phyloP scores from a whole-genome alignment of 257 asterid genomes.

The Gentiana dahurica region DNA sequence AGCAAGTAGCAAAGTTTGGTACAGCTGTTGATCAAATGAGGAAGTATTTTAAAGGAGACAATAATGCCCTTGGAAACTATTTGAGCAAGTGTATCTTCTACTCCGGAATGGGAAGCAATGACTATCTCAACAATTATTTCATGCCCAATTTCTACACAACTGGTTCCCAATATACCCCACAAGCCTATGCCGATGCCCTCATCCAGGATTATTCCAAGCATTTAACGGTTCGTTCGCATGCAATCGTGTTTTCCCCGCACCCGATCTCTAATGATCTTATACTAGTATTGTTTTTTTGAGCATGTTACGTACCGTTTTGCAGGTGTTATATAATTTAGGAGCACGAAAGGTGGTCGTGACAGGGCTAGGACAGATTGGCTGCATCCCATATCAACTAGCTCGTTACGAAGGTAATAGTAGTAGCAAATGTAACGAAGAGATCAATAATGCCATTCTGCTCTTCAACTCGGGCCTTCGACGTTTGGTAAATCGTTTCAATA shows the following conservation, averaged over 20 bases:
- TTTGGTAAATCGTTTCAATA: constrained; percentile 50
- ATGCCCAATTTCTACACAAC: constrained; percentile 68
- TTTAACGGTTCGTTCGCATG: constrained; percentile 26
- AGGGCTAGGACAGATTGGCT: constrained; percentile 67
- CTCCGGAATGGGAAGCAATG: constrained; percentile 89
- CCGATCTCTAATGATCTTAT: too few species aligned
- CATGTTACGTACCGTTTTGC: not conserved
- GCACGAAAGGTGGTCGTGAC: constrained; percentile 74
- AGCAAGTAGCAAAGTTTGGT: constrained; percentile 58
- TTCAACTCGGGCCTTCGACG: constrained; percentile 57
- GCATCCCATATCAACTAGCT: constrained; percentile 84
- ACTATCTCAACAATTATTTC: constrained; percentile 83
- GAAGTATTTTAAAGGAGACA: constrained; percentile 53
- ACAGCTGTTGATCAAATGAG: constrained; percentile 44
- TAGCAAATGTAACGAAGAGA: constrained; percentile 78
- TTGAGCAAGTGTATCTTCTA: constrained; percentile 64
- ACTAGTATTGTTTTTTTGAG: too few species aligned
- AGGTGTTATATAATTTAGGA: constrained; percentile 65
- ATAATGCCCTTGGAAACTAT: constrained; percentile 33
- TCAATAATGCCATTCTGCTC: constrained; percentile 57
- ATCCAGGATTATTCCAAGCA: constrained; percentile 58
- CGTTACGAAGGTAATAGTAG: constrained; percentile 45
- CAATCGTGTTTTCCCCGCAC: too few species aligned
- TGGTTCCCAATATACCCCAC: constrained; percentile 41
- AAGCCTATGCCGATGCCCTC: constrained; percentile 63